phyloP scores from a whole-genome alignment of 495 filamentous ascomycete genomes.

The Penicillium atrosanguineum region DNA sequence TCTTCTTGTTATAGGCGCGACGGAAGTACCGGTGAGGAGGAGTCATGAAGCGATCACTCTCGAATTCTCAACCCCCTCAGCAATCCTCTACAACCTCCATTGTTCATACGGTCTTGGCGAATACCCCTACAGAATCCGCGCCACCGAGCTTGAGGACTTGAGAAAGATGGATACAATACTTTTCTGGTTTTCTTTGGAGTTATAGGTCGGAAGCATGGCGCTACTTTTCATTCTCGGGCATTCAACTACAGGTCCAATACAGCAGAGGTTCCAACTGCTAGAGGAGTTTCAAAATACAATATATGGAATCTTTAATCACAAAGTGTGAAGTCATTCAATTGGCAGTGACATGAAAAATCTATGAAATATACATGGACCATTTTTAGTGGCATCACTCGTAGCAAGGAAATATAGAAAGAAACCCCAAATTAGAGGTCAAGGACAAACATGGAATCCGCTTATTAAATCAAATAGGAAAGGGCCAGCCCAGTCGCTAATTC shows the following conservation, averaged over 20 bases:
- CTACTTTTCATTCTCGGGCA: conserved; percentile 11
- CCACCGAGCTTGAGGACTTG: background rate
- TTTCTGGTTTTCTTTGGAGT: conserved; percentile 21
- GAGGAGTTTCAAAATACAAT: conserved; percentile 1
- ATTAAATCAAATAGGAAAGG: conserved; percentile 20
- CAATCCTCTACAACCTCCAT: conserved; percentile 1
- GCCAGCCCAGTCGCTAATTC: conserved; percentile 4
- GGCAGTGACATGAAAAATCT: conserved; percentile 16
- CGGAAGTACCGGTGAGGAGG: conserved; percentile 52
- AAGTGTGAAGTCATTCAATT: conserved; percentile 14
- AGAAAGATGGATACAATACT: conserved; percentile 3
- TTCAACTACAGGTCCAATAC: conserved; percentile 13
- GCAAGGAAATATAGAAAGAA: conserved; percentile 7
- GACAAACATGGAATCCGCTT: conserved; percentile 23
- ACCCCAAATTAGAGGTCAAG: conserved; percentile 4
- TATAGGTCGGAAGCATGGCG: conserved; percentile 26
- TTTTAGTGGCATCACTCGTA: conserved; percentile 23
- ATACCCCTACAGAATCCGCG: conserved; percentile 14
- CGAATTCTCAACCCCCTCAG: background rate
- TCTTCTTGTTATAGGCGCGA: conserved; percentile 36
- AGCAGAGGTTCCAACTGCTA: conserved; percentile 8
- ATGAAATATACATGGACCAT: conserved; percentile 23
- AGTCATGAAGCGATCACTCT: conserved; percentile 23
- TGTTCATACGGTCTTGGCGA: conserved; percentile 6
- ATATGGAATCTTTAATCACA: background rate